Percentiles rank a stretch among this genome's conserved stretches.
These are phyloP conservation scores for Saccharomycopsis babjevae DNA, from an alignment of 805 yeast genomes.

Conservation along the genomic window DNA sequence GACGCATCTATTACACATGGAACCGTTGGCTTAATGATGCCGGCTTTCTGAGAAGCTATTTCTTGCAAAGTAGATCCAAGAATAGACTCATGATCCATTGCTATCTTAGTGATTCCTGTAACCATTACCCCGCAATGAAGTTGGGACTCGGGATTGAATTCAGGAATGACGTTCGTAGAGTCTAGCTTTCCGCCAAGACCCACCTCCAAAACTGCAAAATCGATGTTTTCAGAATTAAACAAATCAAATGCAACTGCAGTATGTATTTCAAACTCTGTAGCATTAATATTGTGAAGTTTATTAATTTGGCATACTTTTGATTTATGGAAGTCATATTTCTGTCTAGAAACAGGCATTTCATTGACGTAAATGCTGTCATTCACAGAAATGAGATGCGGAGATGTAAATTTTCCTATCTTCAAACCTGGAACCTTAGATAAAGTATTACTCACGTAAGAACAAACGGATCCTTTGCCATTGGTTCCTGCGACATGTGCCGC, in stretches of 20 bases:
- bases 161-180: constrained; percentile 67
- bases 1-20: constrained; percentile 67
- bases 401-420: constrained; percentile 68
- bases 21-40: constrained; percentile 55
- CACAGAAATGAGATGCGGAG: constrained; percentile 71
- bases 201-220: constrained; percentile 81
- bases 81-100: constrained; percentile 73
- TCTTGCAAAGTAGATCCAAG: constrained; percentile 55
- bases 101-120: constrained; percentile 76
- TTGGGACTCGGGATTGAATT: neutral
- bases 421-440: neutral
- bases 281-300: constrained; percentile 35
- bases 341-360: constrained; percentile 41
- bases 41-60: constrained; percentile 78
- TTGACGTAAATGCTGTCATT: constrained; percentile 70
- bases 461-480: constrained; percentile 91
- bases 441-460: constrained; percentile 47
- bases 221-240: constrained; percentile 49
- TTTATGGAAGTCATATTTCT: constrained; percentile 37
- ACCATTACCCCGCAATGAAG: constrained; percentile 35
- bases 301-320: constrained; percentile 34
- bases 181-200: constrained; percentile 89
- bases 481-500: constrained; percentile 94
- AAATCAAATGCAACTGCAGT: constrained; percentile 80
- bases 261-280: constrained; percentile 81